phyloP scores from a whole-genome alignment of 306 rosid species.

The Sicyos edulis region DNA sequence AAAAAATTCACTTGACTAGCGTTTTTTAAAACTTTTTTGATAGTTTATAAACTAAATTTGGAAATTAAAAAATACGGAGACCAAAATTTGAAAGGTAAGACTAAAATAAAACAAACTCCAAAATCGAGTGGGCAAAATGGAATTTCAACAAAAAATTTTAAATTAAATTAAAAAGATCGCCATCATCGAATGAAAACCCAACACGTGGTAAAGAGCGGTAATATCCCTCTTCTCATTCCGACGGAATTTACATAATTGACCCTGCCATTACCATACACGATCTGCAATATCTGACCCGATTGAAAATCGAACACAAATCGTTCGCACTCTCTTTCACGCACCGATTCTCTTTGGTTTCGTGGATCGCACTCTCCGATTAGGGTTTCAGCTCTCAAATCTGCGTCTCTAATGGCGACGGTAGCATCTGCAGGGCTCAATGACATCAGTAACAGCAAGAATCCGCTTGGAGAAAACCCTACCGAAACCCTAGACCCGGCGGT shows the following conservation, averaged over 20 bases:
- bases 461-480: conserved; percentile 43
- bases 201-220: too few species aligned
- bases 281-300: neutral
- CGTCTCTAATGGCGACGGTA: conserved; percentile 43
- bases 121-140: too few species aligned
- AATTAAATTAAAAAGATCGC: too few species aligned
- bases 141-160: too few species aligned
- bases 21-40: too few species aligned
- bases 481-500: conserved; percentile 42
- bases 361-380: conserved; percentile 24
- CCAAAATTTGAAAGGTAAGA: too few species aligned
- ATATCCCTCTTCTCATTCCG: neutral
- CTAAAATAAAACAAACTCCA: too few species aligned
- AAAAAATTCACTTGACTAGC: too few species aligned
- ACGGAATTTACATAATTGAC: neutral
- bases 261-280: too few species aligned
- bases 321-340: neutral
- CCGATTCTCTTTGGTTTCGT: conserved; percentile 9
- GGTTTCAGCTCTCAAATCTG: neutral
- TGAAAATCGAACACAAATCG: neutral
- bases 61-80: too few species aligned
- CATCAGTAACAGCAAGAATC: conserved; percentile 17
- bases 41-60: too few species aligned
- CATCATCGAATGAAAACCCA: too few species aligned
- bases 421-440: conserved; percentile 29